These are phyloP conservation scores for Jatropha curcas DNA, from an alignment of 345 rosid species.

Conservation along the genomic window DNA sequence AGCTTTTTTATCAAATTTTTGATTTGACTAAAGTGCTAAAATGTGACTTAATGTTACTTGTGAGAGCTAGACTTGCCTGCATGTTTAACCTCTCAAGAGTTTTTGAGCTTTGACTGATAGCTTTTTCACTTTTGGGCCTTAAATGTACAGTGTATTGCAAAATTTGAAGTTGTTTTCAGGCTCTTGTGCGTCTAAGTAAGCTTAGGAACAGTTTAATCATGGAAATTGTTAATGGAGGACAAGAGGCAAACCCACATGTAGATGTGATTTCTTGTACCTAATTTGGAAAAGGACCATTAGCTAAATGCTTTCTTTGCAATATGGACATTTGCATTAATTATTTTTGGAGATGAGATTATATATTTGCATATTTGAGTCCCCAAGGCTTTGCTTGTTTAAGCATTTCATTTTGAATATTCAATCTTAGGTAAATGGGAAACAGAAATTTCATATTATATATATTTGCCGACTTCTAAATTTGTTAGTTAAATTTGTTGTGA, in stretches of 20 bases:
- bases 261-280: conserved; percentile 1
- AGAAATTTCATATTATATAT: no score
- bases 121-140: background rate
- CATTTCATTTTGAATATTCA: no score
- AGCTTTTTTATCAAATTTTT: background rate
- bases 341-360: background rate
- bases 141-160: background rate
- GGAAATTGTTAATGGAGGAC: background rate
- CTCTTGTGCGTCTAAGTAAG: background rate
- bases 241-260: conserved; percentile 5
- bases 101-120: background rate
- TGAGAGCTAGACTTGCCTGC: background rate
- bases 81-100: background rate
- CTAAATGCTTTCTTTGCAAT: background rate
- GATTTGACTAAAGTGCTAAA: background rate
- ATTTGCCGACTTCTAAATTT: no score
- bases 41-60: background rate
- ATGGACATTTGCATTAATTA: background rate
- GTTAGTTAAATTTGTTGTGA: no score
- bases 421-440: no score
- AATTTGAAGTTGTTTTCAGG: background rate
- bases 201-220: background rate
- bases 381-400: no score
- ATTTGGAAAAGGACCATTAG: background rate
- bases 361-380: background rate